Evolutionary conservation across 768 basidiomycete species (phyloP).

Genomic region (Obba rivulosa): DNA sequence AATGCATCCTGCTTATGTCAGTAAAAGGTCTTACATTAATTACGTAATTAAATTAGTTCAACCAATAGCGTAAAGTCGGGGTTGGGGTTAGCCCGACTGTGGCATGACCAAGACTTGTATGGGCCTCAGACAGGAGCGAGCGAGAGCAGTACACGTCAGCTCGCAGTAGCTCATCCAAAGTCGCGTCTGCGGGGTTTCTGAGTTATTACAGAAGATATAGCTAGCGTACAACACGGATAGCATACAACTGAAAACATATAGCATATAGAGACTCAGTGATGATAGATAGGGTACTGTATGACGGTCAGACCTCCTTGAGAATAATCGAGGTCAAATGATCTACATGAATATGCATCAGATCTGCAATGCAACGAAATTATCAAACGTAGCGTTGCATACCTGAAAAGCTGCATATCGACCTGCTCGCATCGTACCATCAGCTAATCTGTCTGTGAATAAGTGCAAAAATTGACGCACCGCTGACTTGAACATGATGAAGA

Average conservation of each 20-base stretch:
- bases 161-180: too few species aligned
- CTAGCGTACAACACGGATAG: not conserved
- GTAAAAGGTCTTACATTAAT: too few species aligned
- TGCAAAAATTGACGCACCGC: constrained; percentile 33
- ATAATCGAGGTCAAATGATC: constrained; percentile 35
- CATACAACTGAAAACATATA: not conserved
- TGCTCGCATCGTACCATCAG: constrained; percentile 19
- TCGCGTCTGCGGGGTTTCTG: too few species aligned
- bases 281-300: constrained; percentile 59
- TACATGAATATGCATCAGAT: constrained; percentile 35
- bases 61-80: too few species aligned
- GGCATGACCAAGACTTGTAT: too few species aligned
- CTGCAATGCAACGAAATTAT: constrained; percentile 26
- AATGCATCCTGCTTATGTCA: too few species aligned
- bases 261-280: not conserved
- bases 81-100: too few species aligned
- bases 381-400: constrained; percentile 36
- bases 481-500: constrained; percentile 88
- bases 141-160: too few species aligned
- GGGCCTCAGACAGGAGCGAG: too few species aligned
- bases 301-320: constrained; percentile 41
- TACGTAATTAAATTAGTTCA: too few species aligned
- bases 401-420: constrained; percentile 73
- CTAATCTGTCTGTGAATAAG: constrained; percentile 4
- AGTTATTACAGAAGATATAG: too few species aligned